Conservation (phyloP, 225 moss, liverwort and hornwort species). For the Pleurozium schreberi region DNA sequence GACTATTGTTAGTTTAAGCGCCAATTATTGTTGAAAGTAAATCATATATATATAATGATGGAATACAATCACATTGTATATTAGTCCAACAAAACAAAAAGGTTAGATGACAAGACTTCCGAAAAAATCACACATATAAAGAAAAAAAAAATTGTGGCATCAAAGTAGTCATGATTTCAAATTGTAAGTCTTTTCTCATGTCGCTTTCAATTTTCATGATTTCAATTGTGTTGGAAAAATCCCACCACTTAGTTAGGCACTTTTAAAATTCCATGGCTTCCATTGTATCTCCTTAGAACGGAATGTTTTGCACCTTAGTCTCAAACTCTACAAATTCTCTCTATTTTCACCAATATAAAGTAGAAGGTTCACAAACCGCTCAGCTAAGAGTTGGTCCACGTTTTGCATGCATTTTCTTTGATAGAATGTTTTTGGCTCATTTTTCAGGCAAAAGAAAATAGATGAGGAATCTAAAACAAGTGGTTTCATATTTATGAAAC, state of each 20-base stretch:
- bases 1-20: rapidly evolving
- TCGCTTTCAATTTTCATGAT: not conserved
- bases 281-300: not conserved
- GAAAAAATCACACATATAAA: not conserved
- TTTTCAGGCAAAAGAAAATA: too few species aligned
- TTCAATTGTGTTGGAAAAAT: too few species aligned
- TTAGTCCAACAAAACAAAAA: not conserved
- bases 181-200: too few species aligned
- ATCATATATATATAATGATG: not conserved
- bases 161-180: not conserved
- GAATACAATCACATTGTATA: too few species aligned
- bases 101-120: rapidly evolving
- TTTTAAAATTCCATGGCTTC: not conserved
- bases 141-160: not conserved
- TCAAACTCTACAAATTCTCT: not conserved
- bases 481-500: too few species aligned
- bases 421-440: too few species aligned
- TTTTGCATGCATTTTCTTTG: too few species aligned
- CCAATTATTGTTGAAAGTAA: not conserved
- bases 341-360: not conserved
- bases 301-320: not conserved
- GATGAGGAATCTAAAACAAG: too few species aligned
- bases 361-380: too few species aligned
- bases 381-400: too few species aligned
- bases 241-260: rapidly evolving